These are phyloP conservation scores for Pueraria montana DNA, from an alignment of 306 rosid genomes.

Conservation along the genomic window DNA sequence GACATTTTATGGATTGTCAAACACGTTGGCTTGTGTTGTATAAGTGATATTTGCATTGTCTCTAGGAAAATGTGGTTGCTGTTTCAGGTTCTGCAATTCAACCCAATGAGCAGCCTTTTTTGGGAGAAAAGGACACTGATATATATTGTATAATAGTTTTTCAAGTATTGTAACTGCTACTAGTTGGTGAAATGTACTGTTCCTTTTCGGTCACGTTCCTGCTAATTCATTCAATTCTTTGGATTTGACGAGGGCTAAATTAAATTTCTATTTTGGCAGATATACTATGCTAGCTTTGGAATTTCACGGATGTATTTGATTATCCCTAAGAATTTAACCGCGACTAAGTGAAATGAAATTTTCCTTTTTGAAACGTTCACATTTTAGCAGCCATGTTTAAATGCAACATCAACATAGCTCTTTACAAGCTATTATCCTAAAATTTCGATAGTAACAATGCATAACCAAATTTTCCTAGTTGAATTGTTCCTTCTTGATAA, in stretches of 20 bases:
- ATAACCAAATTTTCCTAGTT: background rate
- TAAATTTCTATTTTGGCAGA: background rate
- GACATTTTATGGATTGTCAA: constrained; percentile 50
- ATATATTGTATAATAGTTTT: constrained; percentile 53
- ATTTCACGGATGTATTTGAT: constrained; percentile 1
- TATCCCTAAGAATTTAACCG: background rate
- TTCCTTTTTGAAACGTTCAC: background rate
- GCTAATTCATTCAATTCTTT: constrained; percentile 33
- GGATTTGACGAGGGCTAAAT: constrained; percentile 15
- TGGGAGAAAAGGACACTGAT: constrained; percentile 45
- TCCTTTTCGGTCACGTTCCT: constrained; percentile 12
- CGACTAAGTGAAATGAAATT: background rate
- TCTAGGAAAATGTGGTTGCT: constrained; percentile 49
- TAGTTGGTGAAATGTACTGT: constrained; percentile 43
- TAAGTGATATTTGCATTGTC: constrained; percentile 48
- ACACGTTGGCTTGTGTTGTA: constrained; percentile 51
- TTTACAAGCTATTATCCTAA: background rate
- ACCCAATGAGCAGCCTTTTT: constrained; percentile 42
- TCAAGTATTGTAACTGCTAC: constrained; percentile 37
- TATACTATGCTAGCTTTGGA: constrained; percentile 9
- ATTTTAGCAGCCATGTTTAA: background rate
- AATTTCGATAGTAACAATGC: background rate
- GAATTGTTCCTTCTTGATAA: constrained; percentile 13
- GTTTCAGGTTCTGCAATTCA: constrained; percentile 39
- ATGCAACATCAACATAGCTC: background rate